phyloP scores from a whole-genome alignment of 305 asterid genomes.

The Fraxinus sp. region DNA sequence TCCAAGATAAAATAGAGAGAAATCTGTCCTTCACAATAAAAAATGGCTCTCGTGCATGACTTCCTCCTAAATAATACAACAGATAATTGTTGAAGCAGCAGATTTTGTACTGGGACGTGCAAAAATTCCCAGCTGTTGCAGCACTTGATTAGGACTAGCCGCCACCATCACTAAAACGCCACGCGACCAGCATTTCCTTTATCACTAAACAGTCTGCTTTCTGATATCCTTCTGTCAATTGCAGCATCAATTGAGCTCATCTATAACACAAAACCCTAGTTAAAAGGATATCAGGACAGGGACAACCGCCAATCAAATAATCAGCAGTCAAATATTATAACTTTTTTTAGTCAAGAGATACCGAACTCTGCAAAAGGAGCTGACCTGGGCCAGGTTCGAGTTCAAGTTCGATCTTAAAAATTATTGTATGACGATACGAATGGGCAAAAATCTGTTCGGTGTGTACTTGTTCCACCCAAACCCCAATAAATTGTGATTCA shows the following conservation, averaged over 20 bases:
- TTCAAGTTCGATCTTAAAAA: conserved; percentile 64
- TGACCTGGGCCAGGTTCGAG: conserved; percentile 85
- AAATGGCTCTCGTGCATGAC: background rate
- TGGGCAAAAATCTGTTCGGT: conserved; percentile 58
- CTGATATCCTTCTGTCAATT: conserved; percentile 93
- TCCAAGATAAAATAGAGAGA: background rate
- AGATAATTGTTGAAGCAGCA: conserved; percentile 18
- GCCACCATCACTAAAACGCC: conserved; percentile 51
- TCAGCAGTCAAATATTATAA: conserved; percentile 34
- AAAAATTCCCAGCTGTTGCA: conserved; percentile 12
- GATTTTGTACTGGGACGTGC: background rate
- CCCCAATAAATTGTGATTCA: conserved; percentile 49
- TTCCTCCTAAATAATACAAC: conserved; percentile 37
- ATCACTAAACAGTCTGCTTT: conserved; percentile 57
- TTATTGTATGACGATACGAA: conserved; percentile 48
- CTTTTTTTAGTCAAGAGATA: conserved; percentile 38
- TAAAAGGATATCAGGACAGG: conserved; percentile 30
- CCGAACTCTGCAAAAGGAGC: conserved; percentile 63
- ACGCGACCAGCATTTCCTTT: conserved; percentile 64
- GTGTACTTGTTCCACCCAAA: conserved; percentile 45
- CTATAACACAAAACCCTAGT: conserved; percentile 48
- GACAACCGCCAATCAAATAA: conserved; percentile 24
- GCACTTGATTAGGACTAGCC: conserved; percentile 23
- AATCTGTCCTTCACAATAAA: background rate
- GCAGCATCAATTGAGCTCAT: conserved; percentile 99